A percentile compares a stretch with the other conserved stretches of the same genome.
phyloP scores from a whole-genome alignment of 768 basidiomycete species.

The Boletus vinaceobasis region DNA sequence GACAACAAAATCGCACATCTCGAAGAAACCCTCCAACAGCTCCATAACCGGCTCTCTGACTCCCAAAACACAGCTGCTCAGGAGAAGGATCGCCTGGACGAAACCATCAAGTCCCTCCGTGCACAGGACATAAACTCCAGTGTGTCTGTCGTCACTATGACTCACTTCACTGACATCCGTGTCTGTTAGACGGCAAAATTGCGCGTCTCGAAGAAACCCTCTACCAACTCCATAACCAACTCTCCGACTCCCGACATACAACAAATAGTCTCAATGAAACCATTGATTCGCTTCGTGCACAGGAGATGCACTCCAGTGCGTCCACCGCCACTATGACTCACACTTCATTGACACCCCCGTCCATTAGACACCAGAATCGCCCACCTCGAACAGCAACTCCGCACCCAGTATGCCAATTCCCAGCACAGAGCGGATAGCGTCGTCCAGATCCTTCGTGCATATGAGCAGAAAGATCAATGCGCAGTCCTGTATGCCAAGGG shows the following conservation, averaged over 20 bases:
- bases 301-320: neutral
- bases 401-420: neutral
- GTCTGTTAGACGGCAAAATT: neutral
- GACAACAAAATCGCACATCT: no score
- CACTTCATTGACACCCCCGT: neutral
- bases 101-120: neutral
- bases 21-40: neutral
- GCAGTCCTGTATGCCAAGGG: constrained; percentile 4
- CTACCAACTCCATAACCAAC: neutral
- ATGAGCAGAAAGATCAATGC: neutral
- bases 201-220: neutral
- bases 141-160: no score
- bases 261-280: neutral
- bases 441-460: neutral
- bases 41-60: neutral
- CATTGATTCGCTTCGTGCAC: neutral
- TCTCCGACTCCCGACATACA: neutral
- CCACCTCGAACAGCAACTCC: neutral
- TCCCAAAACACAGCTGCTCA: neutral
- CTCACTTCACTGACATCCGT: neutral
- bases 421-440: neutral
- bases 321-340: no score
- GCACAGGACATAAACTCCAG: no score
- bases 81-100: neutral
- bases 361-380: neutral